phyloP scores from a whole-genome alignment of 352 stramenopile species.

The Blastocystis sp. region DNA sequence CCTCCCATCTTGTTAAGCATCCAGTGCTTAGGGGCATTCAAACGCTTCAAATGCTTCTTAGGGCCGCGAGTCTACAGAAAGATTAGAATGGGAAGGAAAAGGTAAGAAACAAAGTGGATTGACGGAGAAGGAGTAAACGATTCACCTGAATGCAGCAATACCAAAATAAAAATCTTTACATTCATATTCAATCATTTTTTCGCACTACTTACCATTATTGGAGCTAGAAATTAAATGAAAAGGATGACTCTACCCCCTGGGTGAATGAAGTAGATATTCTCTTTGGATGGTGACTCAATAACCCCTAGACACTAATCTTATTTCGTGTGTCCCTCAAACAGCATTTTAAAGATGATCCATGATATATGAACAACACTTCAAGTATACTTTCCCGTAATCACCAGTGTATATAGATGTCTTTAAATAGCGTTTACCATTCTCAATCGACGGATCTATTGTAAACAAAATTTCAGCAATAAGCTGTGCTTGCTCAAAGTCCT shows the following conservation, averaged over 20 bases:
- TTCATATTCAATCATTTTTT: no score
- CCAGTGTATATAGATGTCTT: neutral
- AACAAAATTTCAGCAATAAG: neutral
- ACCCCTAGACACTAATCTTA: no score
- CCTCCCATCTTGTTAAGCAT: conserved; percentile 74
- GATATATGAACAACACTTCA: neutral
- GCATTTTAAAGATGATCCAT: neutral
- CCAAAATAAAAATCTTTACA: no score
- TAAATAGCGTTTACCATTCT: neutral
- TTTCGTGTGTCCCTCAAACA: no score
- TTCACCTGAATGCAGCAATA: no score
- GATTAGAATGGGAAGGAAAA: neutral
- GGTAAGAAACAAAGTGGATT: no score
- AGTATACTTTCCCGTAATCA: neutral
- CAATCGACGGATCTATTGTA: neutral
- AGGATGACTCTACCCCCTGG: neutral
- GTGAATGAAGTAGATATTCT: neutral
- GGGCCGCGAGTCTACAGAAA: conserved; percentile 77
- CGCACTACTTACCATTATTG: neutral
- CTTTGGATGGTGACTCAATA: no score
- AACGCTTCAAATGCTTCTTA: conserved; percentile 88
- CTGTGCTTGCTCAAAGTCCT: neutral
- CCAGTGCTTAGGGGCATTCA: conserved; percentile 86
- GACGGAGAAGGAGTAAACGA: no score
- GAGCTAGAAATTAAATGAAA: neutral